Conservation (phyloP, 2,329 filamentous ascomycete genomes). For the Tetracladium maxilliforme region DNA sequence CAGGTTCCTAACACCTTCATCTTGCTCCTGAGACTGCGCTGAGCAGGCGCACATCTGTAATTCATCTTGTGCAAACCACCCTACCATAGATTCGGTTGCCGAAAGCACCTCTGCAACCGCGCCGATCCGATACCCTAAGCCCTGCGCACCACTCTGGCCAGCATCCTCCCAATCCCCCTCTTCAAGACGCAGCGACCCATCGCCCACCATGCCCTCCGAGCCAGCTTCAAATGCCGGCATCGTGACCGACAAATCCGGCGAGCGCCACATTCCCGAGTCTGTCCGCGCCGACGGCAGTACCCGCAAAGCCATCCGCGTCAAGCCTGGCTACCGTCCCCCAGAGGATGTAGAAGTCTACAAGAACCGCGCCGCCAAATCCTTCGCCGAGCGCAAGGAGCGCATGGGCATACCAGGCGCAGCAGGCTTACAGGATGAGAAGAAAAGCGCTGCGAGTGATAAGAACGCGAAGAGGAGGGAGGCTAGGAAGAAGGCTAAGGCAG, state of each 20-base stretch:
- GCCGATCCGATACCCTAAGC: neutral
- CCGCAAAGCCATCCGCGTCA: constrained; percentile 87
- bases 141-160: neutral
- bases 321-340: constrained; percentile 82
- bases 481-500: constrained; percentile 41
- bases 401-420: constrained; percentile 65
- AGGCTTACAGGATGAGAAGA: constrained; percentile 32
- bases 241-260: constrained; percentile 58
- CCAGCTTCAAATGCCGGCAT: constrained; percentile 53
- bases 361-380: constrained; percentile 76
- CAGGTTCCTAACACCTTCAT: neutral
- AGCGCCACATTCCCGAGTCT: constrained; percentile 82
- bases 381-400: constrained; percentile 59
- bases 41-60: neutral
- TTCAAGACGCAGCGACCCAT: constrained; percentile 19
- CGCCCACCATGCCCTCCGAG: constrained; percentile 27
- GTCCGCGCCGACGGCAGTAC: constrained; percentile 75
- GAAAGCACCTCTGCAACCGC: neutral
- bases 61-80: neutral
- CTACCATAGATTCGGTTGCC: neutral
- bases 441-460: constrained; percentile 52
- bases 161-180: constrained; percentile 1
- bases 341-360: constrained; percentile 96
- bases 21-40: neutral
- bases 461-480: constrained; percentile 70